A percentile compares a stretch with the other conserved stretches of the same genome.
Conservation (phyloP, 202 grass and related monocot genomes). For the Alloteropsis angusta region DNA sequence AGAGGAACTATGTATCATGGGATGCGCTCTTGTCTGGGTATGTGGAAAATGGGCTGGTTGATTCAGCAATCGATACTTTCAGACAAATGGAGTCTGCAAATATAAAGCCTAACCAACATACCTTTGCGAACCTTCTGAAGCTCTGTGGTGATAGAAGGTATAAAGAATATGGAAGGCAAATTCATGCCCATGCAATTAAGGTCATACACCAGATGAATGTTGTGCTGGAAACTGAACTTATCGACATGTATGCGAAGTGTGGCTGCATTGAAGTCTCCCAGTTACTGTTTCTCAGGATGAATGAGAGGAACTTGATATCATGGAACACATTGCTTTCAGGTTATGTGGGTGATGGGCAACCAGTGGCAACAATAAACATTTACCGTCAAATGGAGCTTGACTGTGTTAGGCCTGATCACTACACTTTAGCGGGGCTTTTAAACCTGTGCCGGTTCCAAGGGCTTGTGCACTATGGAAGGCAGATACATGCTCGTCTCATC, state of each 20-base stretch:
- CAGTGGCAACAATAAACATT: slow-evolving; percentile 31
- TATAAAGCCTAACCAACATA: slow-evolving; percentile 47
- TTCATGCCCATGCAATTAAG: slow-evolving; percentile 40
- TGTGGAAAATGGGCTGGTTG: slow-evolving; percentile 39
- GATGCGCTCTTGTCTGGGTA: slow-evolving; percentile 54
- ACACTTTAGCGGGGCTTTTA: slow-evolving; percentile 41
- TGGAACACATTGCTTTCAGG: slow-evolving; percentile 53
- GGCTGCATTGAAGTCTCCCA: slow-evolving; percentile 40
- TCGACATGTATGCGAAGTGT: slow-evolving; percentile 53
- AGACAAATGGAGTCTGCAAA: slow-evolving; percentile 30
- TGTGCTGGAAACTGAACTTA: slow-evolving; percentile 45
- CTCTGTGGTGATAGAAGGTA: slow-evolving; percentile 37
- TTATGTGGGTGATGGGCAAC: slow-evolving; percentile 37
- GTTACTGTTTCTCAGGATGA: slow-evolving; percentile 41
- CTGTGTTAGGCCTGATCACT: slow-evolving; percentile 39
- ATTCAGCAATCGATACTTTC: slow-evolving; percentile 38
- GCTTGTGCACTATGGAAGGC: slow-evolving; percentile 24
- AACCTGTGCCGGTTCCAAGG: slow-evolving; percentile 38
- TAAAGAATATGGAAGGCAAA: slow-evolving; percentile 35
- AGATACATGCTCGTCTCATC: slow-evolving; percentile 49
- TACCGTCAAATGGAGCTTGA: slow-evolving; percentile 48
- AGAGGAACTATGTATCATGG: slow-evolving; percentile 56
- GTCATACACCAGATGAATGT: slow-evolving; percentile 46
- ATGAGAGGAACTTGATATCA: slow-evolving; percentile 42
- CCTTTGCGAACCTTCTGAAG: slow-evolving; percentile 49